These are phyloP conservation scores for Eucalyptus melliodora DNA, from an alignment of 345 rosid species.

Conservation along the genomic window DNA sequence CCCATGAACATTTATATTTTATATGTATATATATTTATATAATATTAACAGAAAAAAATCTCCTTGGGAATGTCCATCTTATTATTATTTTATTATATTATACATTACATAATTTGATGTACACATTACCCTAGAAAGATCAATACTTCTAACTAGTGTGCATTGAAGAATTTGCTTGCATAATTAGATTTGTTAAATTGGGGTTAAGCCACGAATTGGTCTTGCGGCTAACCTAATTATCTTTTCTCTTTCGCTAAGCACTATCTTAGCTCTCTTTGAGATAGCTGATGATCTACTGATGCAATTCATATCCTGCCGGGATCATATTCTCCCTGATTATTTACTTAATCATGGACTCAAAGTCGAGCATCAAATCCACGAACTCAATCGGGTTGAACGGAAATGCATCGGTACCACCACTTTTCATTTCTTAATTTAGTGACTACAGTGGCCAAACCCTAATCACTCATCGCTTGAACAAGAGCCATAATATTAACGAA, in stretches of 20 bases:
- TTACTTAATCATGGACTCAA: background rate
- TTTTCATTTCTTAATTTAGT: background rate
- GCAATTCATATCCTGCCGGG: background rate
- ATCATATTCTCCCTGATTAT: background rate
- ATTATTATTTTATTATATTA: background rate
- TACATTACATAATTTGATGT: background rate
- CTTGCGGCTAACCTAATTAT: background rate
- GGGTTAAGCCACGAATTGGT: background rate
- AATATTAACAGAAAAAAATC: background rate
- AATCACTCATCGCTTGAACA: background rate
- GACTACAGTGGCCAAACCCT: background rate
- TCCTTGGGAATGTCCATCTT: background rate
- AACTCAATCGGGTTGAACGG: background rate
- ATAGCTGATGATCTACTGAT: background rate
- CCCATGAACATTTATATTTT: background rate
- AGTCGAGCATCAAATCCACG: background rate
- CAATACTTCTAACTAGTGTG: background rate
- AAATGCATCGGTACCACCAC: background rate
- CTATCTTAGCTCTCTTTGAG: background rate
- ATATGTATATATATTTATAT: background rate
- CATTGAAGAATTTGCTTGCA: background rate
- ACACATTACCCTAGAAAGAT: background rate
- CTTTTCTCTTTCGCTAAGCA: background rate
- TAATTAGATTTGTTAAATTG: background rate
- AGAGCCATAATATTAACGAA: background rate